Evolutionary conservation across 2,329 filamentous ascomycete species (phyloP), one percentile per base, ranked within the genome.

Genomic region (Aureobasidium sp.): DNA sequence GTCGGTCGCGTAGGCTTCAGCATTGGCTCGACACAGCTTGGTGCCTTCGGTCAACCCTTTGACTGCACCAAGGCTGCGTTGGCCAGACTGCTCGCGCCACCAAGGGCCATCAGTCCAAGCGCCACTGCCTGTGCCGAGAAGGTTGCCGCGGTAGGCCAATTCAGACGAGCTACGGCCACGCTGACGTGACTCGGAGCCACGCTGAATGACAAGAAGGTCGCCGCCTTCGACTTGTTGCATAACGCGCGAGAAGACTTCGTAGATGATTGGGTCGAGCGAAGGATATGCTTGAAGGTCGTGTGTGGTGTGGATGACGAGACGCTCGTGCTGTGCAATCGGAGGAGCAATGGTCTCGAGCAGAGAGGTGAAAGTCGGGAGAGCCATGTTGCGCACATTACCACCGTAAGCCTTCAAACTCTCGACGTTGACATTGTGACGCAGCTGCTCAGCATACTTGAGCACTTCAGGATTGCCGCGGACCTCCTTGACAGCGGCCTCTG

Each of bases 171-270:
- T 80, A 19, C 65, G 83, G 25, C 81, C 83, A 2, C 48, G 37
- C n/a, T 51, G 48, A 41, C 84, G 80, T 44, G 84, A 88, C 70
- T 97, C 93, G 57, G 89, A 86, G 17, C 93, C 93, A 32, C 90
- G 87, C 71, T 98, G 93, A 56, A 97, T 83, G 53, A 98, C 93
- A 51, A 97, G 79, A 16, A 98, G 78, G 64, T 97, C 93, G 53
- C 93, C 93, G 59, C 93, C 93, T 71, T 98, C 93, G 40, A 98
- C 93, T 72, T 98, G 93, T n/a, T 90, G 81, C 93, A 98, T 98
- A 64, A 98, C 90, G 50, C 90, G 85, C 53, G 86, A 86, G 74
- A 98, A 98, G 58, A 93, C 90, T 55, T 80, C 80, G 71, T 97
- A 89, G 62, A 97, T 88, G 52, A 96, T 79, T 16, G 91, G 90